Evolutionary conservation across 805 yeast genomes (phyloP).

Genomic region (Peterozyma xylosa): DNA sequence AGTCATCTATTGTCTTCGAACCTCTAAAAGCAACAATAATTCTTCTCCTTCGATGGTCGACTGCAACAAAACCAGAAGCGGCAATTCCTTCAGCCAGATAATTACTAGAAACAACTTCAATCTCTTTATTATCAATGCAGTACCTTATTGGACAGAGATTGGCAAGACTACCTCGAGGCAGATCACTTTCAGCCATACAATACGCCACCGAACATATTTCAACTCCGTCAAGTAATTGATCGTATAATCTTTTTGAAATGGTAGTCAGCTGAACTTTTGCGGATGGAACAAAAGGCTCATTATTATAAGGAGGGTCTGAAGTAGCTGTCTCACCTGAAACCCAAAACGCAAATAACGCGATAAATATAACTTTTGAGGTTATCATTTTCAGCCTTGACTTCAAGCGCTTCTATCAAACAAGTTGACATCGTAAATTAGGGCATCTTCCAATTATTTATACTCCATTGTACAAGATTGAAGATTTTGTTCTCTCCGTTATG

Average conservation of each 20-base stretch:
- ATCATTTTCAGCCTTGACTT: too few species aligned
- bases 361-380: too few species aligned
- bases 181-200: slow-evolving; percentile 20
- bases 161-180: slow-evolving; percentile 16
- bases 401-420: too few species aligned
- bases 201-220: slow-evolving; percentile 25
- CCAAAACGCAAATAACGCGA: too few species aligned
- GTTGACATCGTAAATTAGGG: too few species aligned
- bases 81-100: slow-evolving; percentile 34
- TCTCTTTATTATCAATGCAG: slow-evolving; percentile 19
- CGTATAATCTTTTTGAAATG: slow-evolving; percentile 10
- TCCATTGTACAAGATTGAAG: too few species aligned
- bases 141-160: slow-evolving; percentile 26
- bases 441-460: too few species aligned
- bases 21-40: slow-evolving; percentile 56
- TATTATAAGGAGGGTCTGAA: too few species aligned
- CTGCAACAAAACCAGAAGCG: slow-evolving; percentile 46
- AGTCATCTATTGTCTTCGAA: slow-evolving; percentile 53
- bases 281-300: too few species aligned
- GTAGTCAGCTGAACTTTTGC: too few species aligned
- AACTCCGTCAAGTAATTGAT: slow-evolving; percentile 22
- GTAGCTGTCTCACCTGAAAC: too few species aligned
- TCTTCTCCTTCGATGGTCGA: slow-evolving; percentile 34
- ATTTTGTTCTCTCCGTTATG: too few species aligned
- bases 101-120: slow-evolving; percentile 31